Conservation (phyloP, 2,329 filamentous ascomycete species). For the Neoscytalidium dimidiatum region DNA sequence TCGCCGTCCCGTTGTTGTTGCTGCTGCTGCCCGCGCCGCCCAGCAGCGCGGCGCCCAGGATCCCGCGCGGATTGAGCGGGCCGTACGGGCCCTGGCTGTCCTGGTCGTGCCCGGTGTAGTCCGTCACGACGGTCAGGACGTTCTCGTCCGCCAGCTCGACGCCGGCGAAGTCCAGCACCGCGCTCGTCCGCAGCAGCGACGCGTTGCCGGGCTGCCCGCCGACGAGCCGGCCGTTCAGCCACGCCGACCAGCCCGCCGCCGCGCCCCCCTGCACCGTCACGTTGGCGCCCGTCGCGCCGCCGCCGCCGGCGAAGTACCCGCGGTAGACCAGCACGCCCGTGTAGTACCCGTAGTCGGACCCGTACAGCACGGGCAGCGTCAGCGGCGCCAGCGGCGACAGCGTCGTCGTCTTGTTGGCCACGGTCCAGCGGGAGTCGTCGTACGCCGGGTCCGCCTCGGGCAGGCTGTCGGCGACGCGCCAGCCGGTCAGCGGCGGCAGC, state of each 20-base stretch:
- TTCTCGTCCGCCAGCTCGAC: conserved; percentile 47
- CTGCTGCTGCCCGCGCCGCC: conserved; percentile 28
- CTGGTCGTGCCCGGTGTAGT: conserved; percentile 64
- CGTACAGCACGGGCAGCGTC: conserved; percentile 44
- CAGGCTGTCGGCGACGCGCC: conserved; percentile 52
- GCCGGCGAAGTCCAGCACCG: conserved; percentile 55
- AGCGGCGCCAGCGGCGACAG: conserved; percentile 38
- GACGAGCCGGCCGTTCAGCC: conserved; percentile 59
- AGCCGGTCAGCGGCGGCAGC: conserved; percentile 45
- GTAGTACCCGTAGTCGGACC: conserved; percentile 46
- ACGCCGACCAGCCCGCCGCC: conserved; percentile 60
- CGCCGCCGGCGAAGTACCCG: conserved; percentile 38
- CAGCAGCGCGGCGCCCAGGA: conserved; percentile 55
- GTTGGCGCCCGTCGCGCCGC: conserved; percentile 44
- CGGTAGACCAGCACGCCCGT: conserved; percentile 45
- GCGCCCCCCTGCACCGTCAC: conserved; percentile 57
- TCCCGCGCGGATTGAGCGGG: conserved; percentile 54
- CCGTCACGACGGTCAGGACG: conserved; percentile 58
- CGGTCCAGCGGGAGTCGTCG: conserved; percentile 48
- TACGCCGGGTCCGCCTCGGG: conserved; percentile 51
- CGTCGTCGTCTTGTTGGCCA: conserved; percentile 35
- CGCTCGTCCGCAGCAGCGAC: conserved; percentile 37
- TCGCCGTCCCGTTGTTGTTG: no score
- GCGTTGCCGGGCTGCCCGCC: conserved; percentile 58
- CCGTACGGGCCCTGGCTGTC: conserved; percentile 49